A percentile compares a stretch with the other conserved stretches of the same genome.
These are phyloP conservation scores for Cyclocybe cylindracea DNA, from an alignment of 768 basidiomycete species.

Conservation along the genomic window DNA sequence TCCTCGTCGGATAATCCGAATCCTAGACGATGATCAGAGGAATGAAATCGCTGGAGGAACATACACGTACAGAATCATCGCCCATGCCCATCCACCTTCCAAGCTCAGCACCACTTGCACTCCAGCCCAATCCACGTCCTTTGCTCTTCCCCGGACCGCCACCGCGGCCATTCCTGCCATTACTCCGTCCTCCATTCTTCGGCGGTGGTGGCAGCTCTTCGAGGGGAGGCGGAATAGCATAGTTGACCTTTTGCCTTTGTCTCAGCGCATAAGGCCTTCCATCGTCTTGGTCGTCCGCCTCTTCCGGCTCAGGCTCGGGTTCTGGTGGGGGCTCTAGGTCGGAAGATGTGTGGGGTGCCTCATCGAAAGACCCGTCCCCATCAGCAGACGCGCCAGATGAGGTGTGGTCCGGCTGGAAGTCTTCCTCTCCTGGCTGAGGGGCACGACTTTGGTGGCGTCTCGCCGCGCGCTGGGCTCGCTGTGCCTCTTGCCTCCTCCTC, in stretches of 20 bases:
- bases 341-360: constrained; percentile 47
- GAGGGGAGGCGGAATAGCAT: constrained; percentile 79
- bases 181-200: constrained; percentile 29
- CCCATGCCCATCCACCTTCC: constrained; percentile 77
- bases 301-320: constrained; percentile 45
- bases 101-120: constrained; percentile 75
- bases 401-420: constrained; percentile 44
- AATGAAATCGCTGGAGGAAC: not conserved
- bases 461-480: constrained; percentile 28
- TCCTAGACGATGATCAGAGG: constrained; percentile 43
- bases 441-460: constrained; percentile 27
- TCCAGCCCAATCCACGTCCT: constrained; percentile 67
- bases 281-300: constrained; percentile 49
- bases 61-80: constrained; percentile 65
- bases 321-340: constrained; percentile 46
- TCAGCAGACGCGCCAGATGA: constrained; percentile 52
- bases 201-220: constrained; percentile 63
- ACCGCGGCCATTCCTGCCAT: constrained; percentile 33
- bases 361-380: constrained; percentile 61
- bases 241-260: constrained; percentile 70
- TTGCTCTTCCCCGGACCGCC: constrained; percentile 34
- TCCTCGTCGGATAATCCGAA: constrained; percentile 67
- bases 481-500: constrained; percentile 14
- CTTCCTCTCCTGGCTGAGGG: constrained; percentile 35
- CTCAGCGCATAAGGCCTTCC: constrained; percentile 67